Percentiles rank a stretch among this genome's conserved stretches.
phyloP scores from a whole-genome alignment of 2,329 filamentous ascomycete genomes.

The Ramularia collo-cygni region DNA sequence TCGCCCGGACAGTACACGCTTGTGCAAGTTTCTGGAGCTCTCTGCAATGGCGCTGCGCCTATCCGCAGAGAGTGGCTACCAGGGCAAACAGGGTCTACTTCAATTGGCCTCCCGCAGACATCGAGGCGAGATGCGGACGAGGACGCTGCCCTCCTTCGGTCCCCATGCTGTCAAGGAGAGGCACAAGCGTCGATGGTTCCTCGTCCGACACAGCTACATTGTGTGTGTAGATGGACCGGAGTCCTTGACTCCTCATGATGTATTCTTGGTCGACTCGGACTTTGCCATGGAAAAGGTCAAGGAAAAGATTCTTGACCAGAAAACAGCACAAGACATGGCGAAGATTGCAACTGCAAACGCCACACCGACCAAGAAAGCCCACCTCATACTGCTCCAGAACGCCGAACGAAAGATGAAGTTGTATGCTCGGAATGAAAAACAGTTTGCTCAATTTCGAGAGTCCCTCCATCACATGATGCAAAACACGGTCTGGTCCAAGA shows the following conservation, averaged over 20 bases:
- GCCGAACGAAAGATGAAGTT: conserved; percentile 88
- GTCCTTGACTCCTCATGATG: conserved; percentile 98
- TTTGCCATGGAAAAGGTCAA: conserved; percentile 75
- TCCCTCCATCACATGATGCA: conserved; percentile 81
- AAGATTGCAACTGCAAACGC: conserved; percentile 56
- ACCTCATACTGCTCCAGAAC: conserved; percentile 81
- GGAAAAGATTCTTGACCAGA: conserved; percentile 43
- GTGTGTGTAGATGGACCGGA: conserved; percentile 98
- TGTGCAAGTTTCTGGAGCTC: conserved; percentile 92
- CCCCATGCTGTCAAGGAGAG: conserved; percentile 71
- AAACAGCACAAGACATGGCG: conserved; percentile 54
- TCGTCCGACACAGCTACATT: conserved; percentile 95
- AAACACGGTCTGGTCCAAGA: conserved; percentile 73
- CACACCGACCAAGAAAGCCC: conserved; percentile 59
- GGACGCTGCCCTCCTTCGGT: conserved; percentile 17
- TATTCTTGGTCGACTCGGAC: conserved; percentile 88
- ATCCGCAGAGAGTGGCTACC: conserved; percentile 91
- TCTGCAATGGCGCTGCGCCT: conserved; percentile 90
- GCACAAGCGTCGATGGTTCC: conserved; percentile 92
- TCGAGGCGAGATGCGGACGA: conserved; percentile 24
- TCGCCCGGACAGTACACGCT: conserved; percentile 84
- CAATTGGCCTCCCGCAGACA: conserved; percentile 83
- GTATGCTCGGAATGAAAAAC: conserved; percentile 81
- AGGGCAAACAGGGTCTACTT: conserved; percentile 93
- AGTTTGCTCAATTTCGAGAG: conserved; percentile 86